Evolutionary conservation across 78 protist genomes (phyloP), one percentile per base, ranked within the genome.

Genomic region (Dictyostelium citrinum): DNA sequence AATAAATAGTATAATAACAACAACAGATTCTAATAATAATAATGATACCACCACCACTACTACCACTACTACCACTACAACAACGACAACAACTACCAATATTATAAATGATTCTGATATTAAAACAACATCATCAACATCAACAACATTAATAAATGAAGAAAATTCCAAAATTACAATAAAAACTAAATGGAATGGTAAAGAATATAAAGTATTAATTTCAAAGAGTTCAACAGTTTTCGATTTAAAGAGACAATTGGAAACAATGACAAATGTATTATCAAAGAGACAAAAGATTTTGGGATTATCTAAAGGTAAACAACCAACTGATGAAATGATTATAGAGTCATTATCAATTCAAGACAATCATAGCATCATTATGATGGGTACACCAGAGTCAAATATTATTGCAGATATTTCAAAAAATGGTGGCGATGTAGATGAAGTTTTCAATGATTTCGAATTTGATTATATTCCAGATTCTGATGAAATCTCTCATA

Each of bases 361-460:
- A 5, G 64, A 70, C 7, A 61, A 64, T 6, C 95, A 90, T 27
- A 58, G 37, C 20, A 77, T 90, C 35, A 81, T 90, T 12, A 83
- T 90, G 95, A 90, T 90, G 85, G 95, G 95, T 8, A 90, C 95
- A 27, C 90, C 90, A 60, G 95, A 90, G 29, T 60, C 90, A 29
- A 33, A 70, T 22, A 83, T 83, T 41, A 76, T 81, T 14, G 70
- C 74, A 1, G 75, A 61, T 0, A 6, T 39, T 12, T 0, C 77
- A 70, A 41, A 82, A 70, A 7, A 12, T 3, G 43, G 29, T 58
- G 27, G 14, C 35, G 81, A 43, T 10, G 29, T 22, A 0, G 82
- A 72, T 16, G 81, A 90, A 20, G 90, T 90, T 2, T 90, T 90
- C 33, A 90, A 90, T 68, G 95, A 90, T 49, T 49, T 90, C 11